phyloP scores from a whole-genome alignment of 768 basidiomycete species.

The Rhodotorula graminis region DNA sequence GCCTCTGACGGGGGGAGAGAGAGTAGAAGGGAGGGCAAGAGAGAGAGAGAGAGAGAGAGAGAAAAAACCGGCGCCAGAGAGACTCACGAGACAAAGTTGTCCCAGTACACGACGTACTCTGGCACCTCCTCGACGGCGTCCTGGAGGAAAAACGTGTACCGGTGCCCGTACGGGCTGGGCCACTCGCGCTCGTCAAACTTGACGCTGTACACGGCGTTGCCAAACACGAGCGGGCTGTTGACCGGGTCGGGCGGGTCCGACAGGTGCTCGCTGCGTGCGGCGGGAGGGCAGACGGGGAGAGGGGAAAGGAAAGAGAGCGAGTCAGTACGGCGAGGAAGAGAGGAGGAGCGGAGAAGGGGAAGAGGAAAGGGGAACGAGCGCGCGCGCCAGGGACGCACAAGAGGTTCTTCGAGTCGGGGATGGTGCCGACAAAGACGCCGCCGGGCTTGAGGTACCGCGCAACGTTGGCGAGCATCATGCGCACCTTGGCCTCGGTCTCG shows the following conservation, averaged over 20 bases:
- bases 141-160: constrained; percentile 85
- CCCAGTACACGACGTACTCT: constrained; percentile 95
- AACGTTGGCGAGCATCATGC: constrained; percentile 90
- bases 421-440: constrained; percentile 93
- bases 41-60: neutral
- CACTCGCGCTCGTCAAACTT: constrained; percentile 65
- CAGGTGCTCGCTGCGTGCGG: constrained; percentile 60
- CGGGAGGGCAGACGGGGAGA: neutral
- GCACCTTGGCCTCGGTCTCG: constrained; percentile 76
- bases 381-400: constrained; percentile 57
- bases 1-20: too few relatives aligned
- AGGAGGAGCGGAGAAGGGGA: neutral
- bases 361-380: neutral
- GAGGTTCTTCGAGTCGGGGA: constrained; percentile 79
- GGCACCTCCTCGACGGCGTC: constrained; percentile 97
- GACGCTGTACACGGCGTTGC: constrained; percentile 84
- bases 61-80: too few relatives aligned
- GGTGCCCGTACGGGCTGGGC: constrained; percentile 70
- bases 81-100: constrained; percentile 74
- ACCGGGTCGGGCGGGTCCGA: constrained; percentile 56
- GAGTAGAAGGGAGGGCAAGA: too few relatives aligned
- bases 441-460: constrained; percentile 70
- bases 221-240: constrained; percentile 71
- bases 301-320: neutral
- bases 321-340: too few relatives aligned